Evolutionary conservation across 768 basidiomycete genomes (phyloP).

Genomic region (Kwoniella newhampshirensis): DNA sequence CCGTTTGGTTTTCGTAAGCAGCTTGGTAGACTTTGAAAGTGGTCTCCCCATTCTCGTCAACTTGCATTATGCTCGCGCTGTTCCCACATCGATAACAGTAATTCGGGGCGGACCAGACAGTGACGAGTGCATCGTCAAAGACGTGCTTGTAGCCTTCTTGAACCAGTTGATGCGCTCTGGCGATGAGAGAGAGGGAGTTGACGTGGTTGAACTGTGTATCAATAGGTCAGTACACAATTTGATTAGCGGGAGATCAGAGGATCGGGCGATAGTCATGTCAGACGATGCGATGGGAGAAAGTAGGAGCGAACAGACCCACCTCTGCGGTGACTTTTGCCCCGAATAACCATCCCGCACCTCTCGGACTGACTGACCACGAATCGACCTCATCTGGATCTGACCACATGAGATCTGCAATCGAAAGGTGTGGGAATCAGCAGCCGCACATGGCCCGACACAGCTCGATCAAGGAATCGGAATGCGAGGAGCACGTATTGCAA

Average conservation of each 20-base stretch:
- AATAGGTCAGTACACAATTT: background rate
- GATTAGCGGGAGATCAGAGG: conserved; percentile 6
- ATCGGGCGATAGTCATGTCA: background rate
- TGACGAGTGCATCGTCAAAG: conserved; percentile 51
- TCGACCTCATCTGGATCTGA: conserved; percentile 94
- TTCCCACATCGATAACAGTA: conserved; percentile 68
- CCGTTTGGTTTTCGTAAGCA: conserved; percentile 83
- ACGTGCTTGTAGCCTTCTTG: conserved; percentile 55
- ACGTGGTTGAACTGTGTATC: conserved; percentile 85
- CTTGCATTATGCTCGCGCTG: conserved; percentile 83
- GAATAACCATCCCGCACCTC: conserved; percentile 95
- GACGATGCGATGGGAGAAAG: background rate
- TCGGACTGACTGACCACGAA: conserved; percentile 93
- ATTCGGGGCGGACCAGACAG: conserved; percentile 54
- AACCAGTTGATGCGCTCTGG: conserved; percentile 93
- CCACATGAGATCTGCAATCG: conserved; percentile 90
- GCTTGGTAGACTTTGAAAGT: conserved; percentile 81
- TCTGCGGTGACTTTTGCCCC: conserved; percentile 81
- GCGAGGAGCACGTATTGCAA: no score
- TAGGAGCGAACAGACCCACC: conserved; percentile 55
- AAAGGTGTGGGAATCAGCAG: conserved; percentile 16
- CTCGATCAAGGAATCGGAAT: background rate
- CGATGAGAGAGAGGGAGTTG: conserved; percentile 80
- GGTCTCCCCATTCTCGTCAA: conserved; percentile 63
- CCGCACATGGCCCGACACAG: background rate